These are phyloP conservation scores for Hyphopichia homilentoma DNA, from an alignment of 805 yeast genomes.

Conservation along the genomic window DNA sequence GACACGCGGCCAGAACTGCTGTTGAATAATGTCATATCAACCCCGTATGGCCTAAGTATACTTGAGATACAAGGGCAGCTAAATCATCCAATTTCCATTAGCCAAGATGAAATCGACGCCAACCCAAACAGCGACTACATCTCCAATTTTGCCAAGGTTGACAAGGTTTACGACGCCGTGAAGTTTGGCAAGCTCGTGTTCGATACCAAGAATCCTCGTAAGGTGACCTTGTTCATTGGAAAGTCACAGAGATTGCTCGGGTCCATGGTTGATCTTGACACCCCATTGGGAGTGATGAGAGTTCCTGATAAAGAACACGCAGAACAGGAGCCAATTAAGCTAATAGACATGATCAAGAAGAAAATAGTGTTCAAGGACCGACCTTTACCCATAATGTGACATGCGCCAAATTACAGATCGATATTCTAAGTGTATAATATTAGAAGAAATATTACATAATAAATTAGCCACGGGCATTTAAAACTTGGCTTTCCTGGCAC, in stretches of 20 bases:
- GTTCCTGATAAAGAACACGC: slow-evolving; percentile 29
- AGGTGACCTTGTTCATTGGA: slow-evolving; percentile 61
- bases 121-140: slow-evolving; percentile 20
- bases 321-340: slow-evolving; percentile 34
- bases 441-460: too few relatives aligned
- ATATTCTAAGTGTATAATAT: too few relatives aligned
- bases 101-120: slow-evolving; percentile 21
- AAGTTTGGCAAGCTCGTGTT: slow-evolving; percentile 48
- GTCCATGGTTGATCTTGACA: slow-evolving; percentile 49
- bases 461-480: too few relatives aligned
- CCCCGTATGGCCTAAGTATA: slow-evolving; percentile 57
- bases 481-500: slow-evolving; percentile 8
- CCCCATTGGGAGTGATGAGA: slow-evolving; percentile 62
- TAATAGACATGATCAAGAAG: slow-evolving; percentile 56
- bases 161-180: slow-evolving; percentile 42
- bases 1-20: neutral
- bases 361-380: slow-evolving; percentile 63
- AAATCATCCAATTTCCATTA: slow-evolving; percentile 34
- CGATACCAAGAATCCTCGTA: slow-evolving; percentile 32
- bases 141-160: slow-evolving; percentile 30
- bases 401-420: neutral
- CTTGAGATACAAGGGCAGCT: slow-evolving; percentile 75
- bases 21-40: slow-evolving; percentile 29
- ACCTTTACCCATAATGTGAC: slow-evolving; percentile 74
- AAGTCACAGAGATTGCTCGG: slow-evolving; percentile 71